Evolutionary conservation across 768 basidiomycete species (phyloP).

Genomic region (Pleurotus salmoneostramineus): DNA sequence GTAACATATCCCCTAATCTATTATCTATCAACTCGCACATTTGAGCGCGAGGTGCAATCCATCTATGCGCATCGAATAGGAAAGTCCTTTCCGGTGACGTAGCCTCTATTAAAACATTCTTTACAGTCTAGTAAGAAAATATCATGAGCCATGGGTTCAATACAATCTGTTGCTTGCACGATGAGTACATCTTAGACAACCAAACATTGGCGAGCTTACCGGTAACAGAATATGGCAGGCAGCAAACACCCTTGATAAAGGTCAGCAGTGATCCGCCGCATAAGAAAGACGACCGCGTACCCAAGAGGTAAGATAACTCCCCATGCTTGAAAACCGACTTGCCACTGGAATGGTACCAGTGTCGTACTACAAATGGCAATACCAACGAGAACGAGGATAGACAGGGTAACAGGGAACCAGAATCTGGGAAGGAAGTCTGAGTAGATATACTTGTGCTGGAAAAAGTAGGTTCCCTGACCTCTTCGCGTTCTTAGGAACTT

Average conservation of each 20-base stretch:
- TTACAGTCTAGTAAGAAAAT: slow-evolving; percentile 63
- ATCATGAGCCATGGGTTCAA: slow-evolving; percentile 56
- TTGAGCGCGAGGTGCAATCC: too few relatives aligned
- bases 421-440: slow-evolving; percentile 38
- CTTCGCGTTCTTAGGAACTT: slow-evolving; percentile 78
- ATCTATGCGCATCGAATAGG: too few relatives aligned
- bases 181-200: slow-evolving; percentile 1
- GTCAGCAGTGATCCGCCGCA: slow-evolving; percentile 29
- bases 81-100: too few relatives aligned
- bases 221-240: slow-evolving; percentile 72
- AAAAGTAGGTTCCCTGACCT: slow-evolving; percentile 41
- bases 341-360: slow-evolving; percentile 55
- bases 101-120: too few relatives aligned
- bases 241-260: slow-evolving; percentile 48
- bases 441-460: slow-evolving; percentile 16
- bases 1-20: too few relatives aligned
- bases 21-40: too few relatives aligned
- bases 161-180: slow-evolving; percentile 40
- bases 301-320: slow-evolving; percentile 73
- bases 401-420: slow-evolving; percentile 52
- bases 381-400: slow-evolving; percentile 48
- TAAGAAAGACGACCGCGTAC: slow-evolving; percentile 23
- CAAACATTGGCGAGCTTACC: slow-evolving; percentile 29
- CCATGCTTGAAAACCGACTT: slow-evolving; percentile 52
- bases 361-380: slow-evolving; percentile 51